Percentiles rank a stretch among this genome's conserved stretches.
Conservation (phyloP, 2,329 filamentous ascomycete genomes). For the Clonostachys byssicola region DNA sequence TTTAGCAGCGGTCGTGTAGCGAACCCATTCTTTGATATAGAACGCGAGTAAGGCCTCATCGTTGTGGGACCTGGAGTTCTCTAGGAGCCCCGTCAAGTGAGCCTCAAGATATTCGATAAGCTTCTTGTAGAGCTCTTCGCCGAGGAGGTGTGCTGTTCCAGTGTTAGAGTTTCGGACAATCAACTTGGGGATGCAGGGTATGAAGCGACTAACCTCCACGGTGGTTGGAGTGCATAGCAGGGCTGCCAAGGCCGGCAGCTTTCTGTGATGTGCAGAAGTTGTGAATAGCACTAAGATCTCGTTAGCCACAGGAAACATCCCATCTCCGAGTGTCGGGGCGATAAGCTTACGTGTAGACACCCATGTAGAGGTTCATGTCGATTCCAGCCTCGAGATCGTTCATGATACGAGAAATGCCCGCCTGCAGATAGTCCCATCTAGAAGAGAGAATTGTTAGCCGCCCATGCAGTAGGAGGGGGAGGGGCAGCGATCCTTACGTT, state of each 20-base stretch:
- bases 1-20: conserved; percentile 92
- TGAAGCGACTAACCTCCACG: conserved; percentile 53
- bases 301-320: not conserved
- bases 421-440: conserved; percentile 88
- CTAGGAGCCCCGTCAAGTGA: conserved; percentile 70
- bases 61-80: conserved; percentile 71
- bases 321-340: not conserved
- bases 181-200: not conserved
- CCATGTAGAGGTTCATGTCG: conserved; percentile 97
- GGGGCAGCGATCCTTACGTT: conserved; percentile 28
- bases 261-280: conserved; percentile 99
- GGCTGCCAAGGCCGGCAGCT: conserved; percentile 57
- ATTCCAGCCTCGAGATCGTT: conserved; percentile 85
- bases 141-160: conserved; percentile 78
- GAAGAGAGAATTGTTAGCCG: not conserved
- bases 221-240: conserved; percentile 31
- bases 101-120: conserved; percentile 78
- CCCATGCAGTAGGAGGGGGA: not conserved
- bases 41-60: conserved; percentile 88
- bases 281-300: conserved; percentile 69
- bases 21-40: conserved; percentile 95
- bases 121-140: conserved; percentile 93
- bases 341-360: conserved; percentile 73
- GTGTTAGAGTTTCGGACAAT: not conserved
- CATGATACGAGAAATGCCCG: conserved; percentile 91